Evolutionary conservation across 768 basidiomycete genomes (phyloP), one percentile per base, ranked within the genome.

Genomic region (Suillus fuscotomentosus): DNA sequence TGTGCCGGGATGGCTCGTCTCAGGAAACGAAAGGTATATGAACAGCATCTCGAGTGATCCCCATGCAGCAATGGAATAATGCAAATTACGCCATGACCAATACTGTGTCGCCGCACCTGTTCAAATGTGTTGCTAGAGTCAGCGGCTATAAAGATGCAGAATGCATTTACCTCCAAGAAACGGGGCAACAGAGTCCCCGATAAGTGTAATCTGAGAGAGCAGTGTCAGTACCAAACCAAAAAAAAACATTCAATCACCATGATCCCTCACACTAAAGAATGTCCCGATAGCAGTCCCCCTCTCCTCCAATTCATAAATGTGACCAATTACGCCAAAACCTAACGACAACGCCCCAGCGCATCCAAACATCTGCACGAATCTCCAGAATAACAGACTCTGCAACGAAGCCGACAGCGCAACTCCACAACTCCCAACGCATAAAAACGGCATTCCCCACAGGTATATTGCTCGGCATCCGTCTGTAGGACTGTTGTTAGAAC

Each of bases 341-440:
- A 84, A 79, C 15, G 82, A 84, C 72, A 80, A 70, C 3, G 80
- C 85, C 13, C 83, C 83, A 6, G 87, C 82, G 5, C 85, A 79
- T n/a, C 90, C 91, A 48, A 88, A 78, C 0, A 86, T 85, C 71
- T 92, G 90, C 0, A 91, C 66, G 48, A 88, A 82, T 13, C 91
- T 80, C 78, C 85, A 88, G 17, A 83, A 75, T 31, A 93, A 79
- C 5, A 94, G 75, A n/a, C 77, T 69, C 1, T 76, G 76, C 5
- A 87, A 73, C 43, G 70, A 79, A 0, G 69, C 69, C 0, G 88
- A 81, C 0, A 76, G 63, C 0, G 86, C 84, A 0, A 90, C 86
- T 0, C 87, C 89, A 1, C 90, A 69, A 9, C 86, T 86, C 0
- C 83, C 86, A 1, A 86, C 59, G 27, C 82, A 77, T 41, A 87